Evolutionary conservation across 2,329 filamentous ascomycete species (phyloP).

Genomic region (Fusarium piperis): DNA sequence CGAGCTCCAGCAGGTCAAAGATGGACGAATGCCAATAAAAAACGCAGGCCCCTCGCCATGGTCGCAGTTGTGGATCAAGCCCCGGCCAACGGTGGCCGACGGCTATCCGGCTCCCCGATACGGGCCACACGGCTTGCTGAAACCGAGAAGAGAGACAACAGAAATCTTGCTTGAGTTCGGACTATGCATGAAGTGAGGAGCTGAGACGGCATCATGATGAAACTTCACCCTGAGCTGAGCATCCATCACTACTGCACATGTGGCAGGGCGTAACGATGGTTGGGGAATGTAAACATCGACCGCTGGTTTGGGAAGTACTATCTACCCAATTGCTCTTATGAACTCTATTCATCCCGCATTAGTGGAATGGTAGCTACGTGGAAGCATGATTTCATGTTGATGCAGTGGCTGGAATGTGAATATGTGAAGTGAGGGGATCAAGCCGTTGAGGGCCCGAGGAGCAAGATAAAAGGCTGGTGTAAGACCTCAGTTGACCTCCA

Average conservation of each 20-base stretch:
- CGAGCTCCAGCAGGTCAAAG: neutral
- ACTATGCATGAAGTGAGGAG: neutral
- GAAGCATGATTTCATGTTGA: neutral
- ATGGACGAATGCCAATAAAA: neutral
- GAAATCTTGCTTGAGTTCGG: neutral
- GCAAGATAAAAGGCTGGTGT: neutral
- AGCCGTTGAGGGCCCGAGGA: neutral
- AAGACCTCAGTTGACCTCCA: neutral
- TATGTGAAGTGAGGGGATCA: neutral
- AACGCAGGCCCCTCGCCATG: neutral
- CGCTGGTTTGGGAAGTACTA: neutral
- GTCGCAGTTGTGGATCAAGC: neutral
- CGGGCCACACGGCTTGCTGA: neutral
- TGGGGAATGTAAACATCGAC: neutral
- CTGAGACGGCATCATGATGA: neutral
- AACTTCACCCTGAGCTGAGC: neutral
- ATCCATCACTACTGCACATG: neutral
- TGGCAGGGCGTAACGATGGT: no score
- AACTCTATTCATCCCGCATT: neutral
- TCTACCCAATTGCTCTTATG: neutral
- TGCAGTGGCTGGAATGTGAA: neutral
- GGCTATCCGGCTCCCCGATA: neutral
- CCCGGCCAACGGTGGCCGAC: neutral
- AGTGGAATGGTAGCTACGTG: neutral
- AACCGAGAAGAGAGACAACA: neutral